phyloP scores from a whole-genome alignment of 305 asterid genomes.

The Striga hermonthica region DNA sequence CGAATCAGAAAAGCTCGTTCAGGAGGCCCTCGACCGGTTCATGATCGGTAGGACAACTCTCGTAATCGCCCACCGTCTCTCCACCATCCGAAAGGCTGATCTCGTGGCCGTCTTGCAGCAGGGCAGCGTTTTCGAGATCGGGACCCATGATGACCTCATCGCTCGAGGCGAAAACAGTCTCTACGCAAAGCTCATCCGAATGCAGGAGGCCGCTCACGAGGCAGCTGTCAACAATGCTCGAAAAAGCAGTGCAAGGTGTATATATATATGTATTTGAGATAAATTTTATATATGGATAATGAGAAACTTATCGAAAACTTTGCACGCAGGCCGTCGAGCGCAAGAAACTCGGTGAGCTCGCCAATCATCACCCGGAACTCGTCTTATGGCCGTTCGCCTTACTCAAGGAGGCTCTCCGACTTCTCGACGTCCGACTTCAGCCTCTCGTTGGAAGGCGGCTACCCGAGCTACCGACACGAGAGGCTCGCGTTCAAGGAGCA shows the following conservation, averaged over 20 bases:
- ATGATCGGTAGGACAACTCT: constrained; percentile 97
- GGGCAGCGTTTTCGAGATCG: constrained; percentile 81
- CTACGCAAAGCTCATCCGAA: constrained; percentile 79
- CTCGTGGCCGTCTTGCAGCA: constrained; percentile 94
- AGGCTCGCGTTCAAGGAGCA: constrained; percentile 92
- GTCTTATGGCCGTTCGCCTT: constrained; percentile 92
- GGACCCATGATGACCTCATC: constrained; percentile 88
- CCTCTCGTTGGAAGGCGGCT: constrained; percentile 75
- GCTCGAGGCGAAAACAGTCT: constrained; percentile 75
- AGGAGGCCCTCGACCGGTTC: constrained; percentile 96
- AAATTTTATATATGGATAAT: no score
- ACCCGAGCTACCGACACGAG: constrained; percentile 74
- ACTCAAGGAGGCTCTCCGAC: constrained; percentile 87
- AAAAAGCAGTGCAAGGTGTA: constrained; percentile 93
- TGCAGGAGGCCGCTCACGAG: constrained; percentile 99
- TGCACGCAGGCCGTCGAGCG: constrained; percentile 86
- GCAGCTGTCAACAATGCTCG: constrained; percentile 78
- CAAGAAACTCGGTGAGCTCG: constrained; percentile 96
- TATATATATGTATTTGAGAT: no score
- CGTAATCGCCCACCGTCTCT: constrained; percentile 93
- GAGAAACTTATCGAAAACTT: neutral
- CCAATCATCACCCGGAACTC: constrained; percentile 92
- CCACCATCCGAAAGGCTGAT: constrained; percentile 94
- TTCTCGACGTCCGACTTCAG: constrained; percentile 97
- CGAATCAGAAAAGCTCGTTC: constrained; percentile 96